phyloP scores from a whole-genome alignment of 148 eudicot species.

The Polygonum maritimum region DNA sequence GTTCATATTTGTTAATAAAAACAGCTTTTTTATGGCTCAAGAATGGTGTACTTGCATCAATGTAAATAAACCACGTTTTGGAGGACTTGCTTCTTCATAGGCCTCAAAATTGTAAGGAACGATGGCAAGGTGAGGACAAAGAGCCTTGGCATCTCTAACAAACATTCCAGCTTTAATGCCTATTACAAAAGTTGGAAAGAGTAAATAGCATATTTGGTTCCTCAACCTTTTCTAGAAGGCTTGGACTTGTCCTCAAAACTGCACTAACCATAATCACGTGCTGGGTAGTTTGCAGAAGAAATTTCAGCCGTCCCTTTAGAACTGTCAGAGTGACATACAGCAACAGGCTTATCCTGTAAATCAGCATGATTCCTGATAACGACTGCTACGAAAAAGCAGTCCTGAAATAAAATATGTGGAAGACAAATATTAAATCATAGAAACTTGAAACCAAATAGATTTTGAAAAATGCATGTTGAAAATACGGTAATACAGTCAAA shows the following conservation, averaged over 20 bases:
- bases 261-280: conserved; percentile 70
- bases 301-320: conserved; percentile 95
- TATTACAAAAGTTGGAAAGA: conserved; percentile 16
- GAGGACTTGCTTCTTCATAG: conserved; percentile 55
- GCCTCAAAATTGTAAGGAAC: conserved; percentile 88
- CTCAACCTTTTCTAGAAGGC: background rate
- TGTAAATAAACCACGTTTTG: background rate
- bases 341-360: conserved; percentile 75
- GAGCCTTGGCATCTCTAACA: conserved; percentile 86
- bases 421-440: background rate
- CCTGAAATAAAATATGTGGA: conserved; percentile 39
- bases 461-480: background rate
- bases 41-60: background rate
- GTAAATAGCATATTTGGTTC: background rate
- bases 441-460: background rate
- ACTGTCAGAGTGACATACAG: conserved; percentile 94
- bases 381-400: conserved; percentile 91
- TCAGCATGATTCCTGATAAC: conserved; percentile 69
- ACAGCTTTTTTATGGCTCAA: conserved; percentile 8
- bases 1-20: conserved; percentile 29
- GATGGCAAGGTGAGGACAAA: conserved; percentile 84
- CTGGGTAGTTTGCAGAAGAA: conserved; percentile 93
- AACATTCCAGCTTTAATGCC: conserved; percentile 95
- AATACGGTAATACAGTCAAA: background rate
- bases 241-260: background rate